phyloP scores from a whole-genome alignment of 78 protist genomes.

The Dictyostelium capitatum region DNA sequence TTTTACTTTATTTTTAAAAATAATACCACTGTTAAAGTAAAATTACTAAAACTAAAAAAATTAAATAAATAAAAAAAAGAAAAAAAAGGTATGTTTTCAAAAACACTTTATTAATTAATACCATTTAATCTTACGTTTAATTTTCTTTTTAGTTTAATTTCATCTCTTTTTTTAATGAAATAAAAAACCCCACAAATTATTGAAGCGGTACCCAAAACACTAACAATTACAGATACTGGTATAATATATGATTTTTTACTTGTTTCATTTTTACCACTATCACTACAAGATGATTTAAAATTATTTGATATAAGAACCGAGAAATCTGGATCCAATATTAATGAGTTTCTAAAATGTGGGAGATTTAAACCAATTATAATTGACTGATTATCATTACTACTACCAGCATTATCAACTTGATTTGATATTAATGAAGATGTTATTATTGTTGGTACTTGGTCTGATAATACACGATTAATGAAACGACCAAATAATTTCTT shows the following conservation, averaged over 20 bases:
- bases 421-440: background rate
- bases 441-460: background rate
- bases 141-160: no score
- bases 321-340: constrained; percentile 32
- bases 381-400: background rate
- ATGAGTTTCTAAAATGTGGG: background rate
- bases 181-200: background rate
- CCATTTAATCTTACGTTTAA: background rate
- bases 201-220: background rate
- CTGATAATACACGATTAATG: constrained; percentile 15
- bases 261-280: background rate
- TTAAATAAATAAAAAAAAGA: no score
- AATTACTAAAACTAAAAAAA: no score
- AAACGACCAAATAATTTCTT: constrained; percentile 28
- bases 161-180: background rate
- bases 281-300: background rate
- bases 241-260: background rate
- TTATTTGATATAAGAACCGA: background rate
- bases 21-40: no score
- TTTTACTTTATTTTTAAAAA: no score
- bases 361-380: constrained; percentile 26
- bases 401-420: no score
- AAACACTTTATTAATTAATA: no score
- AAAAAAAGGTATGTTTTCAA: no score
- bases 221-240: background rate